phyloP scores from a whole-genome alignment of 345 rosid genomes.

The Eucalyptus sp. region DNA sequence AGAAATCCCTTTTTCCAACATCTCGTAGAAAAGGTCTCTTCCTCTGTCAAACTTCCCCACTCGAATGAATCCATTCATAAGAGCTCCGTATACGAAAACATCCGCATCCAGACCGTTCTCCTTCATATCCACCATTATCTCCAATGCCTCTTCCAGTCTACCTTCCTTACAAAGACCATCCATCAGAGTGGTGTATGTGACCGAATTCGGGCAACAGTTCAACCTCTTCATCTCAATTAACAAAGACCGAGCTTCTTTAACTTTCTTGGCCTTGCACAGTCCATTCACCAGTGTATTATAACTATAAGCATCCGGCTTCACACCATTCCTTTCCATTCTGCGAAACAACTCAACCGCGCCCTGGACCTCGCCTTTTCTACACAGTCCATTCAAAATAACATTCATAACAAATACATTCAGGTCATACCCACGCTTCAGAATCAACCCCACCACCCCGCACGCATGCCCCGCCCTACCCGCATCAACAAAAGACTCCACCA shows the following conservation, averaged over 20 bases:
- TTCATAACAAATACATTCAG: constrained; percentile 27
- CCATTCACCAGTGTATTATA: constrained; percentile 38
- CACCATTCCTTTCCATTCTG: constrained; percentile 20
- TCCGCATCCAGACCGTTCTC: constrained; percentile 28
- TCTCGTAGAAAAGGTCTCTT: constrained; percentile 29
- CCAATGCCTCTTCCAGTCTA: constrained; percentile 32
- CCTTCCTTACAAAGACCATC: constrained; percentile 52
- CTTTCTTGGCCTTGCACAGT: constrained; percentile 28
- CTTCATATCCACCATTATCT: constrained; percentile 28
- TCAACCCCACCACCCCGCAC: constrained; percentile 33
- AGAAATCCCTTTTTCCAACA: constrained; percentile 27
- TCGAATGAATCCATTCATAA: constrained; percentile 16
- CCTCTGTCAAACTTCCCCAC: constrained; percentile 23
- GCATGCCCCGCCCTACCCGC: constrained; percentile 15
- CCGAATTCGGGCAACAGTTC: constrained; percentile 19
- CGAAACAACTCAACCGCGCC: constrained; percentile 24
- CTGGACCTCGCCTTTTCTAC: constrained; percentile 16
- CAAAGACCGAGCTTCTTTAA: constrained; percentile 24
- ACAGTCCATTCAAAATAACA: constrained; percentile 42
- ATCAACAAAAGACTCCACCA: constrained; percentile 42
- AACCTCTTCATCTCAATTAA: constrained; percentile 29
- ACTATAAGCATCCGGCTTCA: constrained; percentile 26
- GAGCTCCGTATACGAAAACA: constrained; percentile 23
- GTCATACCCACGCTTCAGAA: constrained; percentile 45
- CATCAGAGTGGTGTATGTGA: constrained; percentile 36